These are phyloP conservation scores for Fusarium incarnatum DNA, from an alignment of 2,329 filamentous ascomycete species.

Conservation along the genomic window DNA sequence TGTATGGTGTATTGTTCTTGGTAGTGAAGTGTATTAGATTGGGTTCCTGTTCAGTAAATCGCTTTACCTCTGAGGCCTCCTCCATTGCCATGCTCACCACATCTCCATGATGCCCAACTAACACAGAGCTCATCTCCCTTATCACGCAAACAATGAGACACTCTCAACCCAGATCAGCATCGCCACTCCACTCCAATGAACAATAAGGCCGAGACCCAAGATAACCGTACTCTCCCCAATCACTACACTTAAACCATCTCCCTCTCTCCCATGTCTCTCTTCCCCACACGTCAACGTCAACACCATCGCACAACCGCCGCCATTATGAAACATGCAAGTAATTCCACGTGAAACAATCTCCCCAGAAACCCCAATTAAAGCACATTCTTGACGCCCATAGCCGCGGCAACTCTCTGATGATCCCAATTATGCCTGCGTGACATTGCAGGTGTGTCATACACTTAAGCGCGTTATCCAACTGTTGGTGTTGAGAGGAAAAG, in stretches of 20 bases:
- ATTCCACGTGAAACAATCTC: constrained; percentile 24
- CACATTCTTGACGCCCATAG: background rate
- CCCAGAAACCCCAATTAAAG: constrained; percentile 17
- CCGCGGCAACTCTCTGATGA: constrained; percentile 1
- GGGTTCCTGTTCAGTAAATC: background rate
- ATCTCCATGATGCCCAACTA: background rate
- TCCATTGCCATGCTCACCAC: background rate
- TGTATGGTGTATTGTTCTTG: background rate
- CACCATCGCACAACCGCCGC: constrained; percentile 5
- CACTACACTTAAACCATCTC: background rate
- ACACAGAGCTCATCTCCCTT: background rate
- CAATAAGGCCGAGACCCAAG: background rate
- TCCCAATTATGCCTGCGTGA: background rate
- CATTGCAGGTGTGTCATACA: constrained; percentile 1
- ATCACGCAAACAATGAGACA: no score
- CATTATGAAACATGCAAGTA: constrained; percentile 20
- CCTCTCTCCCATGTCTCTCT: background rate
- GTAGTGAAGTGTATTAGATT: no score
- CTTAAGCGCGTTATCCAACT: background rate
- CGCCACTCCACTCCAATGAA: background rate
- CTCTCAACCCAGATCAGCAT: background rate
- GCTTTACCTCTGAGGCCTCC: background rate
- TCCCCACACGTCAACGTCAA: constrained; percentile 19
- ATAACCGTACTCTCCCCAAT: background rate
- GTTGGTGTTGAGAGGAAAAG: background rate